These are phyloP conservation scores for Metschnikowia koreensis DNA, from an alignment of 805 yeast species.

Conservation along the genomic window DNA sequence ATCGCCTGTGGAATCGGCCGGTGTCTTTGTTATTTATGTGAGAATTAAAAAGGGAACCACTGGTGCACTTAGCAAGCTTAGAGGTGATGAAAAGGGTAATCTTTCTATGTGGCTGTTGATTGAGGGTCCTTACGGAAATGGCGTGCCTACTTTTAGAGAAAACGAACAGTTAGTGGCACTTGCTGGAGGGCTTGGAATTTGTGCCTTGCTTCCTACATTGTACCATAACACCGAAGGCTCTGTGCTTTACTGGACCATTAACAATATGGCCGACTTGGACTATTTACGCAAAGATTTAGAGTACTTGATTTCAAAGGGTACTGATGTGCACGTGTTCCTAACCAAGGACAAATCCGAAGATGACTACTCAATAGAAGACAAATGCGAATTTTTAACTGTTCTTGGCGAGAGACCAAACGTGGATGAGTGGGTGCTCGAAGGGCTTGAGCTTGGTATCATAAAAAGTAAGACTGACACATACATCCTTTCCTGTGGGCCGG, in stretches of 20 bases:
- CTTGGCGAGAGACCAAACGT: conserved; percentile 13
- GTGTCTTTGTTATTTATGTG: conserved; percentile 15
- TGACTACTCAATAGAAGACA: conserved; percentile 9
- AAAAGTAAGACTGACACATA: conserved; percentile 4
- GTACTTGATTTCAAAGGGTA: conserved; percentile 9
- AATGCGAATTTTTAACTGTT: conserved; percentile 10
- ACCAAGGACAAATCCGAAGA: conserved; percentile 12
- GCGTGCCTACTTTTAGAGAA: conserved; percentile 8
- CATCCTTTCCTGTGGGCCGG: conserved; percentile 17
- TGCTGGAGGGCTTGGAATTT: conserved; percentile 20
- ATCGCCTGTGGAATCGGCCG: conserved; percentile 15
- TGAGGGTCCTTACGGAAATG: conserved; percentile 21
- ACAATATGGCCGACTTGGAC: conserved; percentile 15
- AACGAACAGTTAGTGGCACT: conserved; percentile 16
- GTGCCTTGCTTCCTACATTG: conserved; percentile 17
- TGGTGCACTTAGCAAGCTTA: conserved; percentile 9
- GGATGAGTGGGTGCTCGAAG: conserved; percentile 13
- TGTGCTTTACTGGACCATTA: conserved; percentile 16
- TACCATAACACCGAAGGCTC: conserved; percentile 9
- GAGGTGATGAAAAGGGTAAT: conserved; percentile 16
- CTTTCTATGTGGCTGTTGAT: conserved; percentile 17
- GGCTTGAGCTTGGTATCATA: conserved; percentile 4
- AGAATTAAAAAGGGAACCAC: conserved; percentile 19
- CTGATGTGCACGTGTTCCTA: conserved; percentile 15
- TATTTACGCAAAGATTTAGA: conserved; percentile 12